These are phyloP conservation scores for Yarrowia osloensis DNA, from an alignment of 805 yeast genomes.

Conservation along the genomic window DNA sequence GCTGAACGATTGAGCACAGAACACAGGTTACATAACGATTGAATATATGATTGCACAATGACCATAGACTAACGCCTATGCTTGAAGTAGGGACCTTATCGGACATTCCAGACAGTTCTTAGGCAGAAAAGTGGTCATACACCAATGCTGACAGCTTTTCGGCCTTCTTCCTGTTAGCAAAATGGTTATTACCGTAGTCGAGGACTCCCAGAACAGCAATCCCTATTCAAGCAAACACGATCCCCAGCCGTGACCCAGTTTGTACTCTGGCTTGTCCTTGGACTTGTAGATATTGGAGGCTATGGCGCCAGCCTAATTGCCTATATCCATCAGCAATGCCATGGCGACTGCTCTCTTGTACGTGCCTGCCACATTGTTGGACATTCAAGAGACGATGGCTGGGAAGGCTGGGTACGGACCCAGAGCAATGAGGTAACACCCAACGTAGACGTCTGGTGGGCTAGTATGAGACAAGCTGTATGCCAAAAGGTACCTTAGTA, in stretches of 20 bases:
- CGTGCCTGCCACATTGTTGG: neutral
- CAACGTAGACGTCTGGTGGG: neutral
- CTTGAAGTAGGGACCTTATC: neutral
- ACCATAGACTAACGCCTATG: neutral
- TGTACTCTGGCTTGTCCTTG: neutral
- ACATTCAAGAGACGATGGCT: neutral
- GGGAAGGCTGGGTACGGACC: neutral
- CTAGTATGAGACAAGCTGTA: neutral
- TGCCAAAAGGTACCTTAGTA: neutral
- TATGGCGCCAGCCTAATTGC: neutral
- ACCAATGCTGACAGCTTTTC: neutral
- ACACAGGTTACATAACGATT: neutral
- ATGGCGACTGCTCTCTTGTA: neutral
- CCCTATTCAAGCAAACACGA: neutral
- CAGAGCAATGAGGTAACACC: neutral
- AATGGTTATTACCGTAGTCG: neutral
- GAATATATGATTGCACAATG: neutral
- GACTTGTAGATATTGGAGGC: neutral
- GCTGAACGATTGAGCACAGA: no score
- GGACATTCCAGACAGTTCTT: neutral
- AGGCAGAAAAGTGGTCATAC: neutral
- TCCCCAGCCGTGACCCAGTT: neutral
- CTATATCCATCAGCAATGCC: neutral
- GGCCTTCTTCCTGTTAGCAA: neutral
- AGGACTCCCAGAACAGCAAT: neutral